Percentiles rank a stretch among this genome's conserved stretches.
Evolutionary conservation across 2,329 filamentous ascomycete species (phyloP).

Genomic region (Neoascochyta sp.): DNA sequence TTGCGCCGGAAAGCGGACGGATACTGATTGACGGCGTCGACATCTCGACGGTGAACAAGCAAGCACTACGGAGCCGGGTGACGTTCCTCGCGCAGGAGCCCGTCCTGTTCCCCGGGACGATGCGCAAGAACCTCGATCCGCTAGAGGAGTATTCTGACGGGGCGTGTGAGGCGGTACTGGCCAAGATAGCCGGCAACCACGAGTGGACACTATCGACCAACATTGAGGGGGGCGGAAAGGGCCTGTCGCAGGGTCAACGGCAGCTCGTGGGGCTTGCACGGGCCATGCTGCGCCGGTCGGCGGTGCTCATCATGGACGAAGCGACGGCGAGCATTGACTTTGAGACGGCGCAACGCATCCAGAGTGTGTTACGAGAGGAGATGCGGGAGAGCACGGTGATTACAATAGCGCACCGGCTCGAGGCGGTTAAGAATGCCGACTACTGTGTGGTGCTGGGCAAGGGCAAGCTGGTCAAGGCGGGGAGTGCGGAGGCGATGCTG

Average conservation of each 20-base stretch:
- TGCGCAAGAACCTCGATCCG: slow-evolving; percentile 62
- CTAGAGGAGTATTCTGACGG: slow-evolving; percentile 54
- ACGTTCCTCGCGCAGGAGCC: slow-evolving; percentile 67
- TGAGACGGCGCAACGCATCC: slow-evolving; percentile 57
- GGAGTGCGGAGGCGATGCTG: slow-evolving; percentile 35
- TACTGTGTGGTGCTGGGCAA: slow-evolving; percentile 54
- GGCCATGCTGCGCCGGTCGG: slow-evolving; percentile 59
- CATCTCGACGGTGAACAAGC: slow-evolving; percentile 56
- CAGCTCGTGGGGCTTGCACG: slow-evolving; percentile 62
- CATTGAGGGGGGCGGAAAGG: slow-evolving; percentile 59
- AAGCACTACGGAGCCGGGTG: slow-evolving; percentile 58
- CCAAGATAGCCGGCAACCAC: slow-evolving; percentile 53
- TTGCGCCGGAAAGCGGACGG: slow-evolving; percentile 52
- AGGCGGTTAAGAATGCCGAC: slow-evolving; percentile 59
- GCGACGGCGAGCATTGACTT: slow-evolving; percentile 63
- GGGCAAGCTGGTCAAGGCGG: slow-evolving; percentile 45
- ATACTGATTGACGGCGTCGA: slow-evolving; percentile 61
- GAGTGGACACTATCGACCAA: slow-evolving; percentile 55
- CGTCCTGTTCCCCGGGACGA: slow-evolving; percentile 60
- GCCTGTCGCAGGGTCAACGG: slow-evolving; percentile 62
- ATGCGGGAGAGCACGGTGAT: slow-evolving; percentile 59
- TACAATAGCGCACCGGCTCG: slow-evolving; percentile 62
- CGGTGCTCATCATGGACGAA: slow-evolving; percentile 63
- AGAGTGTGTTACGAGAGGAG: slow-evolving; percentile 54
- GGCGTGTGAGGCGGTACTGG: slow-evolving; percentile 53